Base-by-base conservation (phyloP, 2,329 filamentous ascomycete species). In the Fusarium neocosmosporiellum region DNA sequence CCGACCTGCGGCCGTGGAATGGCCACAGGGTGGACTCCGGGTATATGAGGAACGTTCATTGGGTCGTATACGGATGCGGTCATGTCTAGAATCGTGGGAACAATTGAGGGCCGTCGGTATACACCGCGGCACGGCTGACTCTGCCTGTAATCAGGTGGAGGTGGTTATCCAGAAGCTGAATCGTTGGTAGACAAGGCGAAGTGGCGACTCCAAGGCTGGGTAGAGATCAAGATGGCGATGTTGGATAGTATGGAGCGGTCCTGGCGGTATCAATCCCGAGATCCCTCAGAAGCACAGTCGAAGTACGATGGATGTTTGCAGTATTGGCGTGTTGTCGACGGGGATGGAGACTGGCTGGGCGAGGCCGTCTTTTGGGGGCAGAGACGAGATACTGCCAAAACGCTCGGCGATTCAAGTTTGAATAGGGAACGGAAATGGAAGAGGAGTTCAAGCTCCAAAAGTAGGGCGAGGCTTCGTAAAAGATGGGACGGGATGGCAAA, bases 1-100 rank as follows among this genome's bases (percentile, higher is more conserved):
- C 93, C 92, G 78, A 95, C 91, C 84, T 94, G 92, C 31, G 92
- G 92, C 78, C 93, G 89, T 72, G 92, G 90, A 87, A 94, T 92
- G 80, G 84, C 82, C 68, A 87, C 81, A 33, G 86, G 84, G 69
- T 86, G 86, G 59, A 84, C 81, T 70, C 83, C 83, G 34, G 84
- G 78, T 66, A 85, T 81, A 67, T 84, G 81, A 46, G 83, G 79
- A 62, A 84, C 80, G 70, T 82, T 84, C 78, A 85, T 83, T 69
- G 81, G 80, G 75, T 85, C 79, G 77, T 81, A 83, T 39, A 79
- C 70, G 57, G 83, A 82, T 41, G 81, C 78, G 67, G 81, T 84
- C 82, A 85, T 84, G 64, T 77, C 80, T 71, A 65, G 63, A 39
- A 41, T 67, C 60, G 62, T 34, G 36, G 37, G 37, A 50, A 63